phyloP scores from a whole-genome alignment of 2,329 filamentous ascomycete species.

The Daldinia sp. region DNA sequence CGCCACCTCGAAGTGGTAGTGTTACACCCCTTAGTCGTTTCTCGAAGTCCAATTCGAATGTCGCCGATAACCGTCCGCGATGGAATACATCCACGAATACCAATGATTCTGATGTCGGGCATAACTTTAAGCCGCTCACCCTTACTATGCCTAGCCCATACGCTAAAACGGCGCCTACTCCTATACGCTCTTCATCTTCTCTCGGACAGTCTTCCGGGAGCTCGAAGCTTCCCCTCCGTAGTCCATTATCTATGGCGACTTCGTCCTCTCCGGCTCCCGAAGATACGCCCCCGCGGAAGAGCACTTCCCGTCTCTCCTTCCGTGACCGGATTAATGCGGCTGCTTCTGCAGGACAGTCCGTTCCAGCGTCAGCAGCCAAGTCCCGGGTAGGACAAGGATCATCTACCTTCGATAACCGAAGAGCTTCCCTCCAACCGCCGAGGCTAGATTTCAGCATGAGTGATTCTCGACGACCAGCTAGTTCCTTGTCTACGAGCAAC shows the following conservation, averaged over 20 bases:
- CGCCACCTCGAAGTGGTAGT: slow-evolving; percentile 58
- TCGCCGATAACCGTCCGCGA: slow-evolving; percentile 70
- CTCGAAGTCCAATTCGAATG: slow-evolving; percentile 60
- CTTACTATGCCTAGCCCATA: slow-evolving; percentile 71
- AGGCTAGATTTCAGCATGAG: slow-evolving; percentile 51
- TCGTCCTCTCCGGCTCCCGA: slow-evolving; percentile 63
- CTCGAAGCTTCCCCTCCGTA: slow-evolving; percentile 65
- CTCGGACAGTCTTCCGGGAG: slow-evolving; percentile 56
- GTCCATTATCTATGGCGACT: slow-evolving; percentile 59
- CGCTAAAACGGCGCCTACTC: slow-evolving; percentile 59
- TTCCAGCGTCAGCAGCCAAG: slow-evolving; percentile 60
- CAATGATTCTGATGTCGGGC: slow-evolving; percentile 72
- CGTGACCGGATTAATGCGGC: slow-evolving; percentile 61
- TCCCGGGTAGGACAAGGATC: slow-evolving; percentile 61
- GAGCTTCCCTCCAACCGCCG: slow-evolving; percentile 66
- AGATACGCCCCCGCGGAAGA: slow-evolving; percentile 60
- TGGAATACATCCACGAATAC: slow-evolving; percentile 80
- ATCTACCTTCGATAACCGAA: slow-evolving; percentile 59
- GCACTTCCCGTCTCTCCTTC: slow-evolving; percentile 63
- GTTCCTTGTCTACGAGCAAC: slow-evolving; percentile 63
- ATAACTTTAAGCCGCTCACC: slow-evolving; percentile 74
- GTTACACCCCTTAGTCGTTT: slow-evolving; percentile 63
- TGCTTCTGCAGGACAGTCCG: slow-evolving; percentile 62
- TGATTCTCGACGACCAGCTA: slow-evolving; percentile 62
- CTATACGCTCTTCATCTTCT: slow-evolving; percentile 58